Percentiles rank a stretch among this genome's conserved stretches.
Evolutionary conservation across 1,284 basidiomycete species (phyloP).

Genomic region (Cerrena zonata): DNA sequence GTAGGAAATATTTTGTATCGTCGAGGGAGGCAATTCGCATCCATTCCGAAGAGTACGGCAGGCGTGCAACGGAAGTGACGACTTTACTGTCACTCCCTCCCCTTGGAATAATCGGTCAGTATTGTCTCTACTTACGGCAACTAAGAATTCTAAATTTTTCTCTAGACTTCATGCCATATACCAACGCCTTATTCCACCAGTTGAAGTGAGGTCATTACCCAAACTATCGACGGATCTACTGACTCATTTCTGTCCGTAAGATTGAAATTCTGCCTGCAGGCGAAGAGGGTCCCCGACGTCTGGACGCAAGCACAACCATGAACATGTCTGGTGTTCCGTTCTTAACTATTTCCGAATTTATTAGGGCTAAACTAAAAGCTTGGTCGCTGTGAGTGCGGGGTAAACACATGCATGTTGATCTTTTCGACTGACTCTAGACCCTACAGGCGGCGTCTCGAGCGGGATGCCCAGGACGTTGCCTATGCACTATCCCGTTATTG

Average conservation of each 20-base stretch:
- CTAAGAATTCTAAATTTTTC: constrained; percentile 7
- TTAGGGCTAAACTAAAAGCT: constrained; percentile 70
- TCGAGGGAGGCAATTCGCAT: constrained; percentile 45
- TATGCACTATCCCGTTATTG: constrained; percentile 65
- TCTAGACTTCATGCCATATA: constrained; percentile 34
- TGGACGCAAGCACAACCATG: constrained; percentile 61
- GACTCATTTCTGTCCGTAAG: constrained; percentile 30
- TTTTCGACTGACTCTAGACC: constrained; percentile 7
- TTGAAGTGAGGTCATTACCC: constrained; percentile 27
- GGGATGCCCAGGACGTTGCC: constrained; percentile 67
- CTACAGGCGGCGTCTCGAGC: constrained; percentile 54
- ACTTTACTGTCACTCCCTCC: constrained; percentile 39
- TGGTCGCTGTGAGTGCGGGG: constrained; percentile 61
- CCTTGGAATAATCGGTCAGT: constrained; percentile 51
- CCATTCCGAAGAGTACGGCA: constrained; percentile 53
- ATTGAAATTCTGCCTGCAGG: constrained; percentile 78
- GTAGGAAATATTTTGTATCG: constrained; percentile 55
- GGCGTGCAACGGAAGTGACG: constrained; percentile 39
- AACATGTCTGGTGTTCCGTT: constrained; percentile 64
- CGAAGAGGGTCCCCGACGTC: constrained; percentile 67
- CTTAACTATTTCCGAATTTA: constrained; percentile 71
- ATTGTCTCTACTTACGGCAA: constrained; percentile 1
- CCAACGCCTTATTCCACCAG: constrained; percentile 30
- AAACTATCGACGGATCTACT: not conserved
- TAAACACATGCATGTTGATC: constrained; percentile 8